A percentile compares a stretch with the other conserved stretches of the same genome.
These are phyloP conservation scores for Martensiomyces pterosporus DNA, from an alignment of 192 early-diverging fungal species.

Conservation along the genomic window DNA sequence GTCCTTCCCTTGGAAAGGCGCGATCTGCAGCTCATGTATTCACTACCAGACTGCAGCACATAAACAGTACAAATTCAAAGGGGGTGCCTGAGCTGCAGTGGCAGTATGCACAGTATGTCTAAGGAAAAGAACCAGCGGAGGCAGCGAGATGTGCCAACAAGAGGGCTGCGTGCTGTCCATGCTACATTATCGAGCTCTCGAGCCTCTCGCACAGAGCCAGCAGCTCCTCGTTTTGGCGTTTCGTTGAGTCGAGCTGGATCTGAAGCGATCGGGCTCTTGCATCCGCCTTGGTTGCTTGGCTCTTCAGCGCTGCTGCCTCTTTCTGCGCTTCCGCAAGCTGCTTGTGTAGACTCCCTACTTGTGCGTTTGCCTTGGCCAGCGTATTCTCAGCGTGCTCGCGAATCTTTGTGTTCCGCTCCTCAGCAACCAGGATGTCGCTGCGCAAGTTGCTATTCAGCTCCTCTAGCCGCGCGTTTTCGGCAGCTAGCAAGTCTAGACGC, in stretches of 20 bases:
- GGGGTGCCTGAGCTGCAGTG: too few species aligned
- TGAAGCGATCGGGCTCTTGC: constrained; percentile 23
- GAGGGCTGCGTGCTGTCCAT: too few species aligned
- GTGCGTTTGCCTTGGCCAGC: constrained; percentile 19
- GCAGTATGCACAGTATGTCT: too few species aligned
- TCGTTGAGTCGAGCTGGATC: constrained; percentile 34
- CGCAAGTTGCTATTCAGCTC: constrained; percentile 18
- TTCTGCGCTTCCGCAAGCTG: constrained; percentile 14
- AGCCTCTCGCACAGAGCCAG: constrained; percentile 2
- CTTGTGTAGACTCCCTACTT: constrained; percentile 16
- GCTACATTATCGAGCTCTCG: too few species aligned
- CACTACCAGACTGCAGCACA: too few species aligned
- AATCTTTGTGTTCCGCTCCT: constrained; percentile 30
- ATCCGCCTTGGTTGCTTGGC: constrained; percentile 12
- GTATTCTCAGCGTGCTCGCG: constrained; percentile 30
- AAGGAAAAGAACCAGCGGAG: too few species aligned
- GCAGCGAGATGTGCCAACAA: too few species aligned
- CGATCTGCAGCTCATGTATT: too few species aligned
- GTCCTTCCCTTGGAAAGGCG: too few species aligned
- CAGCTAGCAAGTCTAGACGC: constrained; percentile 8
- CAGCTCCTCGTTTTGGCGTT: constrained; percentile 44
- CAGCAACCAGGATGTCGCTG: constrained; percentile 27
- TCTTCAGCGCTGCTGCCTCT: constrained; percentile 4
- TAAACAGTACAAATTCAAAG: too few species aligned
- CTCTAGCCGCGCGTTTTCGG: constrained; percentile 19